Base-by-base conservation (phyloP, 2,329 filamentous ascomycete species). In the Blastomyces emzantsi region DNA sequence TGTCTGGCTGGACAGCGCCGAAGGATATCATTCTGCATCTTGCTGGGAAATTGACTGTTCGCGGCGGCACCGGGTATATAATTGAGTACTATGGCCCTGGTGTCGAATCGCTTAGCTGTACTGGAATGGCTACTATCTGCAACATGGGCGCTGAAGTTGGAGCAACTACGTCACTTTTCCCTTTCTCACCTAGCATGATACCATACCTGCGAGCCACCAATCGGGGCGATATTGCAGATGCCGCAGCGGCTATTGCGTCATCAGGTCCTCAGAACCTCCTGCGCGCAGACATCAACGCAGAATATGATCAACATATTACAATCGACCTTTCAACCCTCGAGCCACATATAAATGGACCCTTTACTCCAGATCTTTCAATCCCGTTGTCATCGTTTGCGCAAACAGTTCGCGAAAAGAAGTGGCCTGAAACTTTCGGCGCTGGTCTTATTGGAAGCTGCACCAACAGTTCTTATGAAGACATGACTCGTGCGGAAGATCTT, bases 401-500 rank as follows among this genome's bases (percentile, higher is more conserved):
- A 64, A 87, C 89, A 1, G 90, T 97, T 28, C 83, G 89, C 76
- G 83, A 88, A 70, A 91, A 97, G 76, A 81, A 89, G 60, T 99
- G 94, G 94, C 94, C 94, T 1, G 85, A 90, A 73, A 91, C 88
- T 67, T 88, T 99, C 66, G 94, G 92, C 15, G 93, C 94, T 33
- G 92, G 92, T 61, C 83, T 99, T 62, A 99, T 99, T 73, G 94
- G 94, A 65, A 96, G 92, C 79, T 99, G 94, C 82, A 99, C 94
- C 60, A 99, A 99, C 83, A 96, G 90, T 76, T 97, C 94, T 1
- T 99, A 97, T 76, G 89, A 97, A 78, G 94, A 99, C 75, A 99
- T 99, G 94, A 95, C 92, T 45, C 88, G 93, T 66, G 90, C 92
- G 17, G 93, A 97, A 78, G 87, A 92, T 73, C 85, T 99, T 63